Evolutionary conservation across 1,139 yeast genomes (phyloP).

Genomic region (Suhomyces panamericanus): DNA sequence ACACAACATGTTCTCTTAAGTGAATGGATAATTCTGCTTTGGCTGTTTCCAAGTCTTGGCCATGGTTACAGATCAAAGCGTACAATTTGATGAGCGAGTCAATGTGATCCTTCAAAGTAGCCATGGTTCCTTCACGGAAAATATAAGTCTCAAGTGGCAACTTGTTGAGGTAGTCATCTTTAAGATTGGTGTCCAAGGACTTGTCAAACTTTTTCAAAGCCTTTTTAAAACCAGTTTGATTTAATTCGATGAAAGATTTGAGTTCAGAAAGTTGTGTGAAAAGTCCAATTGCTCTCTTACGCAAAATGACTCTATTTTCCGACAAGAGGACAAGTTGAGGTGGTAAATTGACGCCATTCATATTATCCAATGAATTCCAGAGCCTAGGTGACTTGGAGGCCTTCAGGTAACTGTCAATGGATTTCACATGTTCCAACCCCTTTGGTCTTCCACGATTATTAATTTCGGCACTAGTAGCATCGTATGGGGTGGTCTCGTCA

Average conservation of each 20-base stretch:
- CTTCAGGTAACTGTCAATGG: slow-evolving; percentile 41
- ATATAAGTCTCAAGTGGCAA: slow-evolving; percentile 37
- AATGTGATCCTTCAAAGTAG: slow-evolving; percentile 23
- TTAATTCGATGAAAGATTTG: slow-evolving; percentile 65
- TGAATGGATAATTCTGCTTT: slow-evolving; percentile 56
- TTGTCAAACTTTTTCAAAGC: slow-evolving; percentile 72
- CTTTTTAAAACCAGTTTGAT: slow-evolving; percentile 66
- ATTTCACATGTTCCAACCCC: slow-evolving; percentile 23
- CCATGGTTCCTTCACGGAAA: slow-evolving; percentile 30
- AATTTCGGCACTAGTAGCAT: slow-evolving; percentile 4
- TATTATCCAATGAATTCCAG: slow-evolving; percentile 33
- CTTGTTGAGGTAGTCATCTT: slow-evolving; percentile 36
- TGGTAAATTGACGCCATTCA: slow-evolving; percentile 26
- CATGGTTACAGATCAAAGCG: slow-evolving; percentile 45
- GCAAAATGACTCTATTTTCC: slow-evolving; percentile 51
- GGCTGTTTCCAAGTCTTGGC: slow-evolving; percentile 42
- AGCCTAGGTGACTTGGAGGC: slow-evolving; percentile 39
- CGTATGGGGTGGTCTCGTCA: slow-evolving; percentile 18
- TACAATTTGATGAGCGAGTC: slow-evolving; percentile 38
- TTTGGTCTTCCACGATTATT: slow-evolving; percentile 9
- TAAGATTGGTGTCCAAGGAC: slow-evolving; percentile 47
- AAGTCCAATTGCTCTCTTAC: slow-evolving; percentile 56
- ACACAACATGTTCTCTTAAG: slow-evolving; percentile 69
- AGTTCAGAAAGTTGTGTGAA: slow-evolving; percentile 64
- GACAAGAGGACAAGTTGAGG: slow-evolving; percentile 44